These are phyloP conservation scores for Coleophoma eucalyptorum DNA, from an alignment of 2,329 filamentous ascomycete species.

Conservation along the genomic window DNA sequence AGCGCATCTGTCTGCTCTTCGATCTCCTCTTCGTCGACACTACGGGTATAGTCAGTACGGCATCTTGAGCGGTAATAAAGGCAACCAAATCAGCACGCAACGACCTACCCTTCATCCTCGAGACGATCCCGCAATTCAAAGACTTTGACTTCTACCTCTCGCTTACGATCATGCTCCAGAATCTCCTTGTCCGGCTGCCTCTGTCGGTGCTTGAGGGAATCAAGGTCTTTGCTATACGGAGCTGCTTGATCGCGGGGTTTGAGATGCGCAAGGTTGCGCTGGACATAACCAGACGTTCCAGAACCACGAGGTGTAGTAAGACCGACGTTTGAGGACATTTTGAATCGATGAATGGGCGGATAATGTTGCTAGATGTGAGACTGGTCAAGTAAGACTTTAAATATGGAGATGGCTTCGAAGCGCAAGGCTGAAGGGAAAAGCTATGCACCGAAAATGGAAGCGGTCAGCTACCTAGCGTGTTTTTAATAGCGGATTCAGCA, in stretches of 20 bases:
- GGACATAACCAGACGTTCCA: conserved; percentile 95
- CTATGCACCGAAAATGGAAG: too few species aligned
- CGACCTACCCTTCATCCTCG: conserved; percentile 77
- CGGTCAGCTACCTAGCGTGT: too few species aligned
- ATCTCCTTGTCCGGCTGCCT: conserved; percentile 89
- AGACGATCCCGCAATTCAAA: conserved; percentile 85
- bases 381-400: too few species aligned
- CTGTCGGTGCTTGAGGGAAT: conserved; percentile 68
- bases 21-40: conserved; percentile 85
- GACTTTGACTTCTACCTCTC: conserved; percentile 89
- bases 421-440: background rate
- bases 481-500: too few species aligned
- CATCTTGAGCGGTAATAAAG: conserved; percentile 5
- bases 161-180: conserved; percentile 87
- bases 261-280: conserved; percentile 89
- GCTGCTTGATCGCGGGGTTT: conserved; percentile 65
- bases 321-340: conserved; percentile 97
- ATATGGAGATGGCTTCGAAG: too few species aligned
- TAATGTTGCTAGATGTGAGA: too few species aligned
- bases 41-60: conserved; percentile 25
- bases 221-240: conserved; percentile 68
- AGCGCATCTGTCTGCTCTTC: conserved; percentile 69
- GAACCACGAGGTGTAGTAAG: conserved; percentile 91
- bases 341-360: conserved; percentile 40
- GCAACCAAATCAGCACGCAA: background rate